A percentile compares a stretch with the other conserved stretches of the same genome.
These are phyloP conservation scores for Phaeolepiota aurea DNA, from an alignment of 768 basidiomycete species.

Conservation along the genomic window DNA sequence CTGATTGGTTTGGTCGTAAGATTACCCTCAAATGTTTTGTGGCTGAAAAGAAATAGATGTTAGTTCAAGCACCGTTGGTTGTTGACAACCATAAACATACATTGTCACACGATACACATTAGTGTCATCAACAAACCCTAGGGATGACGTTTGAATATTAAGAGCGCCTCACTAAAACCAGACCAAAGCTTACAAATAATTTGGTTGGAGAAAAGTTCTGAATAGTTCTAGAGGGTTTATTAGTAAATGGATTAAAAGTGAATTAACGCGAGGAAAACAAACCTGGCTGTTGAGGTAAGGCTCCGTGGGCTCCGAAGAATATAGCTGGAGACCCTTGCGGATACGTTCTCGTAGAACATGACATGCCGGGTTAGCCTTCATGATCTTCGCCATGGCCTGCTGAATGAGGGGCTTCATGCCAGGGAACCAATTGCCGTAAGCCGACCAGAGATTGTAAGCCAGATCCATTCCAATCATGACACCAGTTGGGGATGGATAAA, in stretches of 20 bases:
- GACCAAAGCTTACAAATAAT: conserved; percentile 70
- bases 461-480: conserved; percentile 98
- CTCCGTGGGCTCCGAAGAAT: conserved; percentile 98
- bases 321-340: conserved; percentile 94
- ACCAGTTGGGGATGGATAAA: conserved; percentile 98
- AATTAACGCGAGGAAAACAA: conserved; percentile 4
- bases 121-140: conserved; percentile 98
- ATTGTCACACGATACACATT: conserved; percentile 99
- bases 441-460: conserved; percentile 97
- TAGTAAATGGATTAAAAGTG: conserved; percentile 1
- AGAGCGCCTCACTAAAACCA: no score
- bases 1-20: conserved; percentile 99
- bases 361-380: conserved; percentile 98
- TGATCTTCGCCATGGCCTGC: conserved; percentile 99
- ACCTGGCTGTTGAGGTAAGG: conserved; percentile 97
- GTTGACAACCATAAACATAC: no score
- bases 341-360: conserved; percentile 98
- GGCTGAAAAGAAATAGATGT: conserved; percentile 36
- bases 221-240: conserved; percentile 57
- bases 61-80: no score
- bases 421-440: conserved; percentile 99
- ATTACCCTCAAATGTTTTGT: conserved; percentile 99
- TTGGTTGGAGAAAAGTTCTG: conserved; percentile 95
- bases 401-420: conserved; percentile 97
- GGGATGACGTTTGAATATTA: conserved; percentile 1